These are phyloP conservation scores for Hypoxylon sp. DNA, from an alignment of 2,329 filamentous ascomycete species.

Conservation along the genomic window DNA sequence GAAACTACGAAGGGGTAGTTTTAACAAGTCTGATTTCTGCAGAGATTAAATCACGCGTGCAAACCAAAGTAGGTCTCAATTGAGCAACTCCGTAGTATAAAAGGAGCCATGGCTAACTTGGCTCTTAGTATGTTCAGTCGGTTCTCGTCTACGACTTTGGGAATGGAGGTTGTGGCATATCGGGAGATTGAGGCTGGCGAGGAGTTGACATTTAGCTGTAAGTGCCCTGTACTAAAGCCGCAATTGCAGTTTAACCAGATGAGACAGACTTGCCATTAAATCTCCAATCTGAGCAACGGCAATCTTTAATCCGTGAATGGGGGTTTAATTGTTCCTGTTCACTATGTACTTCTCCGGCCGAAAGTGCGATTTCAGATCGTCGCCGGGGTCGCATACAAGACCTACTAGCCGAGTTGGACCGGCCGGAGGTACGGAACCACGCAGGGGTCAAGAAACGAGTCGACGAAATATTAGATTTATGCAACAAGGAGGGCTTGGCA, in stretches of 20 bases:
- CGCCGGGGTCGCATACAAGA: conserved; percentile 46
- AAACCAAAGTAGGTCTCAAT: conserved; percentile 54
- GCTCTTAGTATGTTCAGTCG: conserved; percentile 53
- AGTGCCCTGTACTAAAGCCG: conserved; percentile 11
- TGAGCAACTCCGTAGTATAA: not conserved
- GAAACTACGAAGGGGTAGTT: not conserved
- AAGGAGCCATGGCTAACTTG: not conserved
- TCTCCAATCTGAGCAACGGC: conserved; percentile 48
- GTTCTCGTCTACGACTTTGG: conserved; percentile 53
- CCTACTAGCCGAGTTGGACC: conserved; percentile 44
- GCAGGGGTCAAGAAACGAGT: conserved; percentile 34
- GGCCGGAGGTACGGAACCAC: conserved; percentile 35
- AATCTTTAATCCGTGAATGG: conserved; percentile 47
- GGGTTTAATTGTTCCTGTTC: conserved; percentile 52
- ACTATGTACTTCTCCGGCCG: conserved; percentile 45
- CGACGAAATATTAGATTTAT: conserved; percentile 42
- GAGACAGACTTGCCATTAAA: conserved; percentile 50
- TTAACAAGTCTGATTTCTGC: conserved; percentile 7
- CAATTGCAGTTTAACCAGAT: conserved; percentile 10
- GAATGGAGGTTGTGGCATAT: conserved; percentile 55
- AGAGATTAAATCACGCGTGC: conserved; percentile 59
- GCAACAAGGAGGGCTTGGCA: conserved; percentile 46
- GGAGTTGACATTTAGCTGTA: conserved; percentile 58
- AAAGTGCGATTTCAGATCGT: conserved; percentile 43
- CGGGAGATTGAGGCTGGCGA: conserved; percentile 55